These are phyloP conservation scores for Ophiostoma quercus DNA, from an alignment of 2,329 filamentous ascomycete species.

Conservation along the genomic window DNA sequence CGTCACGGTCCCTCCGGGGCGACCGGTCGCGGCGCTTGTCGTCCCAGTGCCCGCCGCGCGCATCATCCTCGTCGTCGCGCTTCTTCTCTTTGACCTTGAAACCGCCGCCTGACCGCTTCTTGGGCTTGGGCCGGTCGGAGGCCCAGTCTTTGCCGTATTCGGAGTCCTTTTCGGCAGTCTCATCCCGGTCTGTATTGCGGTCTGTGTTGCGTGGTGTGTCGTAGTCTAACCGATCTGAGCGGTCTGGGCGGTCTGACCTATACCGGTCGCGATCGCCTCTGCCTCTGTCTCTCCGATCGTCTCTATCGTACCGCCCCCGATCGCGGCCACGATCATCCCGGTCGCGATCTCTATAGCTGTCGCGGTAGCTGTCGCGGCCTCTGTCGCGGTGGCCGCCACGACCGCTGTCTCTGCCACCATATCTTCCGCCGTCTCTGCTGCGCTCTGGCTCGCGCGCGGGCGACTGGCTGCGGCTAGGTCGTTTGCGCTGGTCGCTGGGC, in stretches of 20 bases:
- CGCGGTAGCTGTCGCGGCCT: conserved; percentile 23
- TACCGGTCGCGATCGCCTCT: not conserved
- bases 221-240: not conserved
- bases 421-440: not conserved
- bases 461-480: conserved; percentile 22
- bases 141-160: conserved; percentile 31
- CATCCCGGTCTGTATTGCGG: conserved; percentile 26
- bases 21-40: conserved; percentile 48
- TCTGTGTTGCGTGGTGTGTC: not conserved
- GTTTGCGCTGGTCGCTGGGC: not conserved
- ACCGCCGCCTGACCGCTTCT: conserved; percentile 37
- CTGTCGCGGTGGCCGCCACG: conserved; percentile 14
- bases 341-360: conserved; percentile 21
- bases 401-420: not conserved
- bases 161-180: conserved; percentile 17
- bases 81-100: conserved; percentile 57
- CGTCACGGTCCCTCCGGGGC: conserved; percentile 31
- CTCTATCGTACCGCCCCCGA: conserved; percentile 24
- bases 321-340: conserved; percentile 26
- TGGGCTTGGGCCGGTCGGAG: conserved; percentile 32
- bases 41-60: conserved; percentile 27
- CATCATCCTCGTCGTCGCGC: conserved; percentile 42
- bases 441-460: conserved; percentile 5
- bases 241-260: not conserved
- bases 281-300: conserved; percentile 1